A percentile compares a stretch with the other conserved stretches of the same genome.
phyloP scores from a whole-genome alignment of 768 basidiomycete genomes.

The Boletus patriciae region DNA sequence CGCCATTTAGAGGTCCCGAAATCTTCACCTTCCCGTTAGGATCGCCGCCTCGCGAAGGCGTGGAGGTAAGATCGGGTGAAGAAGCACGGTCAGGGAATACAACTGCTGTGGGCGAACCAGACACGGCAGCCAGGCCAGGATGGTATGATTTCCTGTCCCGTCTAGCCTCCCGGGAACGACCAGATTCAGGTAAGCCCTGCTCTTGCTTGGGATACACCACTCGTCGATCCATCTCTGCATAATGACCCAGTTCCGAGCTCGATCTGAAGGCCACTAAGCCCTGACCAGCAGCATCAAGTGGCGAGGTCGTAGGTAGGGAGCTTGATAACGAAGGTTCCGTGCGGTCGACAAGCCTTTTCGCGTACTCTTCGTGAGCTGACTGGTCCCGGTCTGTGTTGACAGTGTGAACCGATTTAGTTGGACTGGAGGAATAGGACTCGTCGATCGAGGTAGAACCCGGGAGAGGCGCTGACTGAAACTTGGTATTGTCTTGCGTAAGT shows the following conservation, averaged over 20 bases:
- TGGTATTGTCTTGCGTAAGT: constrained; percentile 59
- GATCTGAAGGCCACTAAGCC: constrained; percentile 47
- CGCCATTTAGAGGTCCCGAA: constrained; percentile 82
- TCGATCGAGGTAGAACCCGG: constrained; percentile 25
- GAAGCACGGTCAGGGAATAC: constrained; percentile 39
- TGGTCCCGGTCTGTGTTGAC: constrained; percentile 37
- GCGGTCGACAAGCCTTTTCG: constrained; percentile 46
- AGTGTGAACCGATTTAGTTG: constrained; percentile 52
- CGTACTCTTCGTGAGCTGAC: constrained; percentile 24
- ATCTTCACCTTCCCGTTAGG: constrained; percentile 74
- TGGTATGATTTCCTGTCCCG: constrained; percentile 65
- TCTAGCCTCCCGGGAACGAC: constrained; percentile 49
- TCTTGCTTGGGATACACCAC: constrained; percentile 35
- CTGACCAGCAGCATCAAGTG: constrained; percentile 39
- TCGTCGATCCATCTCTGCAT: constrained; percentile 58
- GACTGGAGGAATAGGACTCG: constrained; percentile 47
- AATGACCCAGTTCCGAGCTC: constrained; percentile 82
- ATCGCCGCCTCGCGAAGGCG: constrained; percentile 53
- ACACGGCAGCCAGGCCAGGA: constrained; percentile 52
- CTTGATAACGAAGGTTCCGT: constrained; percentile 63
- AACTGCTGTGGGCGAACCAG: constrained; percentile 44
- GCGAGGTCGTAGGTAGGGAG: constrained; percentile 51
- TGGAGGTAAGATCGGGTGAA: constrained; percentile 51
- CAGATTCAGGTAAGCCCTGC: constrained; percentile 54
- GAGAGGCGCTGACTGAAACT: constrained; percentile 48